Evolutionary conservation across 1,284 basidiomycete genomes (phyloP), one percentile per base, ranked within the genome.

Genomic region (Heterobasidion occidentale): DNA sequence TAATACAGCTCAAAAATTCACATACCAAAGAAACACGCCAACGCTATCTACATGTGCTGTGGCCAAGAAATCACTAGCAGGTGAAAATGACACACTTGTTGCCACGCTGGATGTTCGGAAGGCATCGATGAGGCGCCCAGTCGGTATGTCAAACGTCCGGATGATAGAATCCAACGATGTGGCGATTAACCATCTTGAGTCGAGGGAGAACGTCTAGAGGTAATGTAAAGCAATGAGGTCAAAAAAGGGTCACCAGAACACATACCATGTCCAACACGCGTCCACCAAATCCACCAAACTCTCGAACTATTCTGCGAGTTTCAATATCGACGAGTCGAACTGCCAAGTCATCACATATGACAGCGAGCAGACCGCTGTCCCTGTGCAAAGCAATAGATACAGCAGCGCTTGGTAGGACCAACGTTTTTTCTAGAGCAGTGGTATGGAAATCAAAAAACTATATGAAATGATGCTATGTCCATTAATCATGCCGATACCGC

Each of bases 371-470:
- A 5, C 90, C 89, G 64, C 87, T 95, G 66, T 94, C 92, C 27
- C 87, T 81, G 61, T 99, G 90, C 17, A 98, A 75, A 8, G 79
- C 71, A 60, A 96, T 80, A 0, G 88, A 88, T 7, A 85, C 82
- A 36, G 85, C 80, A 2, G 85, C 76, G 6, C 90, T 84, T 1
- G 88, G 79, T 1, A 97, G 69, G 11, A 83, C 71, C 48, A 93
- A 62, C 0, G 85, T 85, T 56, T 89, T 74, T 56, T 89, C 77
- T 52, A 92, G 72, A 61, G 83, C 82, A 9, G 90, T 84, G 0
- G 88, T 86, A 67, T 94, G 88, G 71, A 99, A 99, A 71, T 99
- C 92, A 66, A 98, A 99, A 76, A 98, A 98, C 91, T 97, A 60
- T 20, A 56, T 46, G 47, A 35, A 64, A 46, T 33, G n/a, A 4